Evolutionary conservation across 352 stramenopile species (phyloP), one percentile per base, ranked within the genome.

Genomic region (Phytophthora constricta): DNA sequence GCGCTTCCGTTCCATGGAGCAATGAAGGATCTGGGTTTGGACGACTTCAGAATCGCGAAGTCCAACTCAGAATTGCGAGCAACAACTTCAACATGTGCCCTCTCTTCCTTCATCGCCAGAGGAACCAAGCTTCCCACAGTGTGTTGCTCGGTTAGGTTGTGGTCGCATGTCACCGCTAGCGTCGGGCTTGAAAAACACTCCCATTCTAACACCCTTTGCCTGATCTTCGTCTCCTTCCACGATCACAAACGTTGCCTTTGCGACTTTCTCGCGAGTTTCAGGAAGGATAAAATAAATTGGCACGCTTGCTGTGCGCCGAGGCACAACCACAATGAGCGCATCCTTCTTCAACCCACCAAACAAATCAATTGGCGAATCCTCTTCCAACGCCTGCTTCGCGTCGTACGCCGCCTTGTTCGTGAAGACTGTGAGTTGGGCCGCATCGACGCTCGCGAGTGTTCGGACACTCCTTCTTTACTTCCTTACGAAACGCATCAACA

Each of bases 31-130:
- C 25, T 60, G 11, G 52, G 52, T 22, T 27, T 28, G 10, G 23
- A 42, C 9, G 39, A 49, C 26, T 60, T 58, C 14, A 58, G 17
- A 58, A 58, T 58, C 22, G 51, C 17, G 28, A 58, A 58, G 37
- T 58, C 51, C 25, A 60, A 25, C 8, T 41, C 39, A 41, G 39
- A 20, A 60, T 60, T 50, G 37, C 52, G 52, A 50, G 39, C 39
- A 31, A 60, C 52, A 14, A 60, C 39, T 49, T 43, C 45, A 69
- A 61, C 52, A 69, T 58, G 20, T 2, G 23, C 53, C 51, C 65
- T 55, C 33, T 61, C 65, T 17, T 73, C 47, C 48, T 64, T 65
- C 46, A 69, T 47, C 58, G 37, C 46, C 52, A 73, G 65, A 42
- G 27, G 7, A 51, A 69, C 58, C 65, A 23, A 25, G 13, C 58